Base-by-base conservation (phyloP, 2,329 filamentous ascomycete species). In the Scleromitrula shiraiana region DNA sequence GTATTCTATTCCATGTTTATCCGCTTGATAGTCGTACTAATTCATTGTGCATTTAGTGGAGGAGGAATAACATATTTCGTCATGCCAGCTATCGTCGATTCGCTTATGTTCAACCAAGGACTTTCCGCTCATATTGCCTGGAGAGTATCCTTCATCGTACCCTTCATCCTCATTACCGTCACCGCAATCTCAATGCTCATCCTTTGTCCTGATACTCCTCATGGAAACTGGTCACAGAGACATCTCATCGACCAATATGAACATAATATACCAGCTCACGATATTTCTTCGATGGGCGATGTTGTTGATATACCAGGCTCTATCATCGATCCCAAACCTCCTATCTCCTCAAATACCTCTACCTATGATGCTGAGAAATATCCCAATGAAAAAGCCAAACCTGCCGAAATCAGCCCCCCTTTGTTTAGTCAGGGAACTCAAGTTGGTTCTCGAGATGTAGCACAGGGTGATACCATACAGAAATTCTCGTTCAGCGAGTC, bases 21-120 rank as follows among this genome's bases (percentile, higher is more conserved):
- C 14, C 15, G 12, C 12, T 9, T 37, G 17, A 6, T 5, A 41
- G n/a, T 20, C 5, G 33, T 22, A 22, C 30, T 47, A 26, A 47
- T 3, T n/a, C 24, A 5, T 7, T 36, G 12, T 20, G 8, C 5
- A 17, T 20, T 12, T 10, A 47, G 45, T 22, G 89, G 90, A 50
- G 90, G 89, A 54, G 90, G 90, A 48, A 85, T 95, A 56, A 95
- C 89, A 2, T 95, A 95, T 70, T 94, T 95, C 65, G 78, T 91
- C 58, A 95, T 95, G 88, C 89, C 90, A 2, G 87, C 87, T 5
- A 82, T 95, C 49, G 93, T 84, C 66, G 84, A 94, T 65, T 86
- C 85, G 0, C 72, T 95, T 19, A 76, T 85, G 19, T 60, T 67
- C 6, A 61, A 73, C 1, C 73, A 73, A 41, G 78, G 80, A 6